Conservation (phyloP, 208 protist species). For the Trichomonas vaginalis region DNA sequence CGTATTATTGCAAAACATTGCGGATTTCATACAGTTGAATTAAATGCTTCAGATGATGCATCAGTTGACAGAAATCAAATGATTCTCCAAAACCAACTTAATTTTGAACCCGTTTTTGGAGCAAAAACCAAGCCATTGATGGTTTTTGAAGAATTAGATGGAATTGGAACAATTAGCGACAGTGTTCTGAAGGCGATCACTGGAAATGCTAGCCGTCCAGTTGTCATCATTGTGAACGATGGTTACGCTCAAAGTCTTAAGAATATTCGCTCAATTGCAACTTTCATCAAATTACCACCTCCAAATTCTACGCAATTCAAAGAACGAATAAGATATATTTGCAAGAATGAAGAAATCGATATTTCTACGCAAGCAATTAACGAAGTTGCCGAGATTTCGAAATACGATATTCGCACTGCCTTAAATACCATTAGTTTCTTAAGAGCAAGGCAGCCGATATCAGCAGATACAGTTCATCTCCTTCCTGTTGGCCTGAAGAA, state of each 20-base stretch:
- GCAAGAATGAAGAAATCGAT: background rate
- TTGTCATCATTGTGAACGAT: background rate
- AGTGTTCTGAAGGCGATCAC: background rate
- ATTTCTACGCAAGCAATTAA: background rate
- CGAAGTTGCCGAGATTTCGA: background rate
- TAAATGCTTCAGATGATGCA: background rate
- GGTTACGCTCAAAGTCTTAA: background rate
- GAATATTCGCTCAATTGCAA: background rate
- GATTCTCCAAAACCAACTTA: background rate
- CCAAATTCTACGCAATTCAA: background rate
- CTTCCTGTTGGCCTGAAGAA: constrained; percentile 2
- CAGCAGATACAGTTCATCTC: background rate
- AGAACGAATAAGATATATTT: background rate
- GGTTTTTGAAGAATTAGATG: constrained; percentile 17
- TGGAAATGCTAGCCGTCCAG: background rate
- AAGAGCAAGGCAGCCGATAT: background rate
- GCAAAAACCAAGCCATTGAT: background rate
- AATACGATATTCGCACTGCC: background rate
- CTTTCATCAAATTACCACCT: background rate
- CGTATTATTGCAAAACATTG: background rate
- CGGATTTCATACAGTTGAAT: background rate
- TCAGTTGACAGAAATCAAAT: background rate
- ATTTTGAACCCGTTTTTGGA: constrained; percentile 15
- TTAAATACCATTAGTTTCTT: background rate
- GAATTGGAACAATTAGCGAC: background rate